Base-by-base conservation (phyloP, 345 rosid genomes). In the Adansonia digitata region DNA sequence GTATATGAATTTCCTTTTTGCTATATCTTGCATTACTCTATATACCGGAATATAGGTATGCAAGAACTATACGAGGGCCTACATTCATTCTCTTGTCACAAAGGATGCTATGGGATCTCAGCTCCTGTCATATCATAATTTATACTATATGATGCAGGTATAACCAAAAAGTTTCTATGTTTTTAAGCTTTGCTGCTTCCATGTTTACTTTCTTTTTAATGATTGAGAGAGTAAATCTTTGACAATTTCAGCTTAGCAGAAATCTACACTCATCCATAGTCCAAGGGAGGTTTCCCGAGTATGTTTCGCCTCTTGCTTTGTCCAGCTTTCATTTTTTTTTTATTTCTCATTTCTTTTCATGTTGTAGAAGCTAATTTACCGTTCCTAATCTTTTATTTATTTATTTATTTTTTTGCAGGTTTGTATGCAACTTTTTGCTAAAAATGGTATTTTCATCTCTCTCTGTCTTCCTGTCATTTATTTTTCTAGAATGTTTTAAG, bases 41-140 rank as follows among this genome's bases (percentile, higher is more conserved):
- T 75, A 56, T 75, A 46, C 67, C 27, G 27, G 77, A 71, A 27
- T 81, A 60, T 71, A 90, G 94, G 94, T 91, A n/a, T 91, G 97
- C 86, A 90, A 85, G 83, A 91, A 81, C 40, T 90, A 88, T 74
- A 80, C 92, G 3, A 83, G 97, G 82, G 94, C 94, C 63, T 90
- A 91, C 75, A 81, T 91, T 35, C 97, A 88, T 83, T 83, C 83
- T 77, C 86, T 91, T 59, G 97, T 90, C 17, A 82, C 94, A 3
- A 91, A 90, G 76, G 94, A 91, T 74, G 87, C 92, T 2, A 91
- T 90, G 94, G 97, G 97, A 49, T 90, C 97, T 34, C 94, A 89
- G 79, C 97, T 91, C 82, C 76, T 91, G 34, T 91, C 94, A 22
- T 89, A 88, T 74, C 94, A 91, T 75, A 91, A 91, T 85, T 75